These are phyloP conservation scores for Graphium sp. DNA, from an alignment of 2,329 filamentous ascomycete genomes.

Conservation along the genomic window DNA sequence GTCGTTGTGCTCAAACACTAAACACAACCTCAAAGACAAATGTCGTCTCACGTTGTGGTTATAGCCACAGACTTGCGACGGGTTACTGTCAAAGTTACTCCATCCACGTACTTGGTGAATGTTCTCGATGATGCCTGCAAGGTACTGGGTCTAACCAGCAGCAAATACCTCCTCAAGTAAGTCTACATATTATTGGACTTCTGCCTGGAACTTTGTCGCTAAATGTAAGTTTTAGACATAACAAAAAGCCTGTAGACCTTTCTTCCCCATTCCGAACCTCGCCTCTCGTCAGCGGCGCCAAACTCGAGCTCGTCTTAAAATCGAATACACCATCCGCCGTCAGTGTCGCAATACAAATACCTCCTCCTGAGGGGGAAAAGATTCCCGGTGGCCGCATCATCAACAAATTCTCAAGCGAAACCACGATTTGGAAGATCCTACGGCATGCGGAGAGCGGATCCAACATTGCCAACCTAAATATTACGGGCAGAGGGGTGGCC, in stretches of 20 bases:
- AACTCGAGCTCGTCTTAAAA: constrained; percentile 77
- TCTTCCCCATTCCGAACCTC: constrained; percentile 71
- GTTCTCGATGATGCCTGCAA: constrained; percentile 75
- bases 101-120: constrained; percentile 67
- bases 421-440: constrained; percentile 76
- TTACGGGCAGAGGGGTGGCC: constrained; percentile 70
- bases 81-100: constrained; percentile 67
- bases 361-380: constrained; percentile 48
- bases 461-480: constrained; percentile 51
- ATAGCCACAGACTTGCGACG: constrained; percentile 66
- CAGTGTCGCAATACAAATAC: constrained; percentile 76
- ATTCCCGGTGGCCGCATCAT: constrained; percentile 51
- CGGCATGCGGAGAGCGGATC: constrained; percentile 75
- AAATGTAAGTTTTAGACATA: constrained; percentile 39
- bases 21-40: too few species aligned
- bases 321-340: constrained; percentile 76
- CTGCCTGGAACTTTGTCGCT: not conserved
- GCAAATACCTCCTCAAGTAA: constrained; percentile 70
- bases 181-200: constrained; percentile 8
- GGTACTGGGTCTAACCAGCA: constrained; percentile 58
- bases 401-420: constrained; percentile 77
- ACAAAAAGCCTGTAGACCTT: constrained; percentile 73
- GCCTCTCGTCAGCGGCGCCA: constrained; percentile 70
- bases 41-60: constrained; percentile 82
- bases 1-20: too few species aligned